phyloP scores from a whole-genome alignment of 768 basidiomycete genomes.

The Trametopsis cervina region DNA sequence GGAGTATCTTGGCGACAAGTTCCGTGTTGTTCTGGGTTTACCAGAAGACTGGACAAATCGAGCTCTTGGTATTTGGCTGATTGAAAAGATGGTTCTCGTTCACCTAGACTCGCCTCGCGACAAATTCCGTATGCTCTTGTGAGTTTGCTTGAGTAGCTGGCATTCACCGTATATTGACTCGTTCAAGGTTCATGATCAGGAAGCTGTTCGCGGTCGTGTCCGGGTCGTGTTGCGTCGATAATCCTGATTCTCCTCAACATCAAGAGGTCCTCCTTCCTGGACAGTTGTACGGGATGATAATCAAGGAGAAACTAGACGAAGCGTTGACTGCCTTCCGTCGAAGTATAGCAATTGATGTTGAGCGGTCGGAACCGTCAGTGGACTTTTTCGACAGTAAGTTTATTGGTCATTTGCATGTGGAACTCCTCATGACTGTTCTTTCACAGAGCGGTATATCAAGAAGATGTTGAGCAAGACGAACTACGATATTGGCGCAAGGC shows the following conservation, averaged over 20 bases:
- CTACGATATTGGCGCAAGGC: slow-evolving; percentile 85
- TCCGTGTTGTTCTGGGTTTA: slow-evolving; percentile 82
- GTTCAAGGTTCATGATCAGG: slow-evolving; percentile 85
- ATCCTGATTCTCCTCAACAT: slow-evolving; percentile 98
- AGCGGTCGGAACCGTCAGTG: slow-evolving; percentile 63
- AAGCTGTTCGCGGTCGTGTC: slow-evolving; percentile 92
- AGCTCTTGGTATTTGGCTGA: slow-evolving; percentile 72
- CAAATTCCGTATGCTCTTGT: slow-evolving; percentile 94
- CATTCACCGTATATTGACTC: slow-evolving; percentile 8
- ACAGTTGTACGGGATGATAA: slow-evolving; percentile 89
- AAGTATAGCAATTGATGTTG: slow-evolving; percentile 66
- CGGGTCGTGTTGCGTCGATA: slow-evolving; percentile 84
- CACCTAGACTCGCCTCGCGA: slow-evolving; percentile 84
- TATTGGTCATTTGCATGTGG: background rate
- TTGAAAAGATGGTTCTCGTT: slow-evolving; percentile 83
- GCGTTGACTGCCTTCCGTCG: slow-evolving; percentile 65
- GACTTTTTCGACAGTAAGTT: slow-evolving; percentile 84
- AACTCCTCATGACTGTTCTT: background rate
- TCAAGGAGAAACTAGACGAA: slow-evolving; percentile 96
- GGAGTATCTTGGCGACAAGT: slow-evolving; percentile 94
- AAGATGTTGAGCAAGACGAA: slow-evolving; percentile 73
- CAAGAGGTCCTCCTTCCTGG: slow-evolving; percentile 97
- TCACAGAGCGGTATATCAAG: slow-evolving; percentile 70
- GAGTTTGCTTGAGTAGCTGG: slow-evolving; percentile 27
- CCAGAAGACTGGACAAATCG: slow-evolving; percentile 92